Evolutionary conservation across 2,329 filamentous ascomycete species (phyloP).

Genomic region (Xylariaceae sp.): DNA sequence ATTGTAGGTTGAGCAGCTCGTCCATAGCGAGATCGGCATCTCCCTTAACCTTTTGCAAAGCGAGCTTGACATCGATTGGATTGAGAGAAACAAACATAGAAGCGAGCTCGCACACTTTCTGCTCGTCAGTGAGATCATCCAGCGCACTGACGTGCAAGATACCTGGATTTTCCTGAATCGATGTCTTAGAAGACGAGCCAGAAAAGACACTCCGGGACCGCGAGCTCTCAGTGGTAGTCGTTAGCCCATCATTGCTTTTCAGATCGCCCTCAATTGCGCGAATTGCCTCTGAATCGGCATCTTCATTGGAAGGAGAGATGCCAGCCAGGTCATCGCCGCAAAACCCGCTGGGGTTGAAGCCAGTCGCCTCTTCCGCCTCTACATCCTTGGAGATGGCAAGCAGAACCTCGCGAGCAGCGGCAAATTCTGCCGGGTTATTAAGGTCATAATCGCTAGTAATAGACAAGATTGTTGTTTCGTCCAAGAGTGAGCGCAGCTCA

Average conservation of each 20-base stretch:
- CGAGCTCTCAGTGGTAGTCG: constrained; percentile 29
- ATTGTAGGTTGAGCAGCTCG: constrained; percentile 73
- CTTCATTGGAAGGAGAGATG: constrained; percentile 20
- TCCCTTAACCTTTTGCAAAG: constrained; percentile 62
- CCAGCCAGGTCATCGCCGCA: constrained; percentile 40
- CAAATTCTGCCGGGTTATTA: constrained; percentile 45
- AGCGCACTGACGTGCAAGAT: constrained; percentile 32
- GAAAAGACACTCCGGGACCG: constrained; percentile 24
- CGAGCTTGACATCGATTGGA: constrained; percentile 59
- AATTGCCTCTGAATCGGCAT: constrained; percentile 14
- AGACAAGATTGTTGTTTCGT: constrained; percentile 71
- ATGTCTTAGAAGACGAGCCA: constrained; percentile 24
- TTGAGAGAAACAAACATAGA: constrained; percentile 70
- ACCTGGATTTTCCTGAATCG: constrained; percentile 24
- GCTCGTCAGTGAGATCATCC: constrained; percentile 48
- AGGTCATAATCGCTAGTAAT: constrained; percentile 73
- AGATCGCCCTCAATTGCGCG: constrained; percentile 24
- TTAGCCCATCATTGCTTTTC: constrained; percentile 28
- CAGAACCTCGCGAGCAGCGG: constrained; percentile 55
- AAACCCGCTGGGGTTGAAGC: constrained; percentile 74
- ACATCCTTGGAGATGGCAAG: constrained; percentile 63
- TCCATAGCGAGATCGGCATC: constrained; percentile 71
- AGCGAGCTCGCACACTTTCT: constrained; percentile 60
- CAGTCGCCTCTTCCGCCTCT: constrained; percentile 62
- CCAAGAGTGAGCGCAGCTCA: constrained; percentile 69